A percentile compares a stretch with the other conserved stretches of the same genome.
Evolutionary conservation across 2,329 filamentous ascomycete species (phyloP).

Genomic region (Thelonectria rubi): DNA sequence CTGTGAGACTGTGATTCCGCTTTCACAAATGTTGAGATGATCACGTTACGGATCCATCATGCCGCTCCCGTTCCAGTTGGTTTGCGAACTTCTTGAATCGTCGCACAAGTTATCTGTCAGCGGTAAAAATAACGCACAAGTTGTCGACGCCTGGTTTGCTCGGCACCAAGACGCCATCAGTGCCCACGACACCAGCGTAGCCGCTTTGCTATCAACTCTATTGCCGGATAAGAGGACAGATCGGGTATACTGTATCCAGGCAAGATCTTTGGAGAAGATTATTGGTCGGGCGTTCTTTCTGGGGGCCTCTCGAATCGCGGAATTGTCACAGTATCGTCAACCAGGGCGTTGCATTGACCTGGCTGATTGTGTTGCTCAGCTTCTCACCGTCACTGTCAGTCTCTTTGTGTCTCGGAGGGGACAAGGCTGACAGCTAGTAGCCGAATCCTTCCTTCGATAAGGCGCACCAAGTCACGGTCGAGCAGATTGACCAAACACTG

Average conservation of each 20-base stretch:
- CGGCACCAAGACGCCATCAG: constrained; percentile 68
- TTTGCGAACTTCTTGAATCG: constrained; percentile 78
- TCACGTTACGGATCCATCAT: constrained; percentile 50
- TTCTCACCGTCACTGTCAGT: constrained; percentile 68
- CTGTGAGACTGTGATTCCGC: too few relatives aligned
- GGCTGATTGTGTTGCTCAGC: constrained; percentile 73
- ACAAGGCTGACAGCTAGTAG: constrained; percentile 41
- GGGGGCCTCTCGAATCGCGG: constrained; percentile 65
- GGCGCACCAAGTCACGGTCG: constrained; percentile 64
- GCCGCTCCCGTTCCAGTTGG: constrained; percentile 72
- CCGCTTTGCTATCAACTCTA: constrained; percentile 77
- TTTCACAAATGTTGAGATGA: constrained; percentile 15
- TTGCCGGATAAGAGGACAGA: constrained; percentile 81
- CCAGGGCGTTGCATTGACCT: constrained; percentile 71
- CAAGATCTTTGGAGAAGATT: constrained; percentile 69
- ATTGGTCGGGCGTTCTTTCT: constrained; percentile 74
- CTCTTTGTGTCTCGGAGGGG: not conserved
- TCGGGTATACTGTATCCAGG: constrained; percentile 77
- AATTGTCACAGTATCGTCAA: constrained; percentile 70
- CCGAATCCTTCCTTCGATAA: constrained; percentile 52
- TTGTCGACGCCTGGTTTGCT: constrained; percentile 74
- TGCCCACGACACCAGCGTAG: constrained; percentile 62
- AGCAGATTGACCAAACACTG: constrained; percentile 76
- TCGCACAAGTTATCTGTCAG: constrained; percentile 60
- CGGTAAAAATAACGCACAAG: constrained; percentile 45